Evolutionary conservation across 1,139 yeast species (phyloP).

Genomic region (Suhomyces anneliseae): DNA sequence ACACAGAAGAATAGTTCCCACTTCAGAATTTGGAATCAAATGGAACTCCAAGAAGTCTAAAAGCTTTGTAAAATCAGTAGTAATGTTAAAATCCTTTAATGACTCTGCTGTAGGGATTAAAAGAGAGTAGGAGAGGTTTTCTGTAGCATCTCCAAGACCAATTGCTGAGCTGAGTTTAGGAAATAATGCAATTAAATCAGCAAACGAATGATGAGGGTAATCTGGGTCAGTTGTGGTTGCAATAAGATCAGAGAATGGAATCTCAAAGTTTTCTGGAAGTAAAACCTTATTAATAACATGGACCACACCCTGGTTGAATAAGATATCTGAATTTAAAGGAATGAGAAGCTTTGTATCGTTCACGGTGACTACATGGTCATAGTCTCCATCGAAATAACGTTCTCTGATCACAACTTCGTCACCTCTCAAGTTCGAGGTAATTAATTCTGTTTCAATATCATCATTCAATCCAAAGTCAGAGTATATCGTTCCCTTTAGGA

Average conservation of each 20-base stretch:
- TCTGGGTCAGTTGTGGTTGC: constrained; percentile 46
- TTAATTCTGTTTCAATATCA: constrained; percentile 18
- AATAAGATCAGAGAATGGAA: constrained; percentile 60
- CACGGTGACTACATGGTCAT: constrained; percentile 26
- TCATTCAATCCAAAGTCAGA: constrained; percentile 51
- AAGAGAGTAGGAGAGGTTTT: constrained; percentile 56
- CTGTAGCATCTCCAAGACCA: constrained; percentile 18
- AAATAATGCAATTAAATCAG: constrained; percentile 45
- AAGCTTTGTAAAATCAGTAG: constrained; percentile 44
- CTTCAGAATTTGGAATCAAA: constrained; percentile 57
- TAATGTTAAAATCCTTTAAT: constrained; percentile 52
- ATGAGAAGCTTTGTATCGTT: constrained; percentile 30
- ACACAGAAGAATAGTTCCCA: constrained; percentile 35
- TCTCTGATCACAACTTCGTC: constrained; percentile 26
- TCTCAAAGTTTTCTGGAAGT: constrained; percentile 56
- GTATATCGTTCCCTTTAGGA: constrained; percentile 66
- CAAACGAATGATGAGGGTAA: constrained; percentile 38
- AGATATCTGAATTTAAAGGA: constrained; percentile 59
- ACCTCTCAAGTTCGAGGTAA: constrained; percentile 40
- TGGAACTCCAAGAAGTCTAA: constrained; percentile 65
- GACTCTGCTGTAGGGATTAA: constrained; percentile 71
- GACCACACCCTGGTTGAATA: constrained; percentile 83
- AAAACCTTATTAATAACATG: constrained; percentile 63
- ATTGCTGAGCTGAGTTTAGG: constrained; percentile 28
- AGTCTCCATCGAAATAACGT: constrained; percentile 24